Evolutionary conservation across 2,329 filamentous ascomycete species (phyloP).

Genomic region (Alternaria sp.): DNA sequence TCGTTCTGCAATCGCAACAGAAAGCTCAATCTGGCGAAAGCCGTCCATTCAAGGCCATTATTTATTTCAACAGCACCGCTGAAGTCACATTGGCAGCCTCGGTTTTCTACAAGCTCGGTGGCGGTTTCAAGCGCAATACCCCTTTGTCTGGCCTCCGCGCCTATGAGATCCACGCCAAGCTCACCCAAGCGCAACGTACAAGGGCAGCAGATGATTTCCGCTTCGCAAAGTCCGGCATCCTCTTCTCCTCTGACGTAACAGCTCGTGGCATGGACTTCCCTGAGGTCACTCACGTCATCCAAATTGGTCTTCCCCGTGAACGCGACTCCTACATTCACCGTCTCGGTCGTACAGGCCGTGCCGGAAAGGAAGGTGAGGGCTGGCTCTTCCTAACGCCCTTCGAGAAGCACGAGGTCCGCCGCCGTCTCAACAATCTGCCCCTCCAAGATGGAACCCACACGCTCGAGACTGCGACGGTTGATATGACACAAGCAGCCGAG

Average conservation of each 20-base stretch:
- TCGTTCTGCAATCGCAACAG: slow-evolving; percentile 69
- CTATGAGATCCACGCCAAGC: slow-evolving; percentile 78
- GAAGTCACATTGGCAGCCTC: slow-evolving; percentile 71
- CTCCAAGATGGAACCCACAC: slow-evolving; percentile 62
- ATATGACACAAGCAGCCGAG: slow-evolving; percentile 53
- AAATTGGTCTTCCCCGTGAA: slow-evolving; percentile 57
- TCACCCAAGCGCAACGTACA: slow-evolving; percentile 75
- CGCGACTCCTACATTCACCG: slow-evolving; percentile 62
- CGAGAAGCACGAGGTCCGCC: slow-evolving; percentile 61
- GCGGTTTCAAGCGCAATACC: slow-evolving; percentile 44
- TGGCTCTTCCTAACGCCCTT: slow-evolving; percentile 69
- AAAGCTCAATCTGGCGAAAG: slow-evolving; percentile 53
- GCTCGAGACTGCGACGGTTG: slow-evolving; percentile 60
- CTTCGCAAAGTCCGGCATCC: slow-evolving; percentile 62
- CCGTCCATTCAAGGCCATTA: slow-evolving; percentile 89
- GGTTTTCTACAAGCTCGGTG: slow-evolving; percentile 63
- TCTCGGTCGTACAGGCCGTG: slow-evolving; percentile 66
- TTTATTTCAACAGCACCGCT: slow-evolving; percentile 85
- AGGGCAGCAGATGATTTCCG: slow-evolving; percentile 77
- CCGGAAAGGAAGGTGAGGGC: slow-evolving; percentile 75
- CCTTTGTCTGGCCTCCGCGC: slow-evolving; percentile 50
- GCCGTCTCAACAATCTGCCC: slow-evolving; percentile 66
- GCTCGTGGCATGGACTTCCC: slow-evolving; percentile 64
- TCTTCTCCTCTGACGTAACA: slow-evolving; percentile 61
- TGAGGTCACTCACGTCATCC: slow-evolving; percentile 61